Percentiles rank a stretch among this genome's conserved stretches.
Conservation (phyloP, 805 yeast species). For the Yamadazyma nakazawae region DNA sequence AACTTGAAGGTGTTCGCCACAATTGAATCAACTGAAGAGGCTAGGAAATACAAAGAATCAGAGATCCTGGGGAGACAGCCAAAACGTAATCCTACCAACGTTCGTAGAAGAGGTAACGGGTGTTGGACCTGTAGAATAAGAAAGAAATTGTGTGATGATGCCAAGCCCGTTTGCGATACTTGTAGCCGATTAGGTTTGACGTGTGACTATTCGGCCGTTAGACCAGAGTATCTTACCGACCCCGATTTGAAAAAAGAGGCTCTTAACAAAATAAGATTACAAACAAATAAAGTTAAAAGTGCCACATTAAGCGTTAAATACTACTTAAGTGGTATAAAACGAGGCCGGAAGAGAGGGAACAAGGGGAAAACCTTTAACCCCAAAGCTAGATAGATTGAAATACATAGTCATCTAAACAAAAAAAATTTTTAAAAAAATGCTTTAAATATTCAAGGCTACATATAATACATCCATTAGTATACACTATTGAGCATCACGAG, state of each 20-base stretch:
- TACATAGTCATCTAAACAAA: not conserved
- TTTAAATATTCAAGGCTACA: too few species aligned
- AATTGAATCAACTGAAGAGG: not conserved
- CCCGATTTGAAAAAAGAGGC: conserved; percentile 31
- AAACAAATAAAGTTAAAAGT: not conserved
- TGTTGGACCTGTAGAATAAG: conserved; percentile 80
- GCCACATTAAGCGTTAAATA: not conserved
- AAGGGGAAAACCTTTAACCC: not conserved
- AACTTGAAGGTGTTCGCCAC: not conserved
- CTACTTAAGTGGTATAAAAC: not conserved
- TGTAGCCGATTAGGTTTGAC: conserved; percentile 53
- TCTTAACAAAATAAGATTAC: conserved; percentile 5
- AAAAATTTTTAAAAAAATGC: too few species aligned
- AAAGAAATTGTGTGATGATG: conserved; percentile 70
- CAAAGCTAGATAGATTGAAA: too few species aligned
- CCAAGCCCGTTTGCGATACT: conserved; percentile 56
- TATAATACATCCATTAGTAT: not conserved
- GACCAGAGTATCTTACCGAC: conserved; percentile 39
- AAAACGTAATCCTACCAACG: not conserved
- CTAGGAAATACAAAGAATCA: not conserved
- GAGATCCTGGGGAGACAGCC: not conserved
- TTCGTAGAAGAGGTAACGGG: conserved; percentile 30
- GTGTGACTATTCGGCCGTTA: conserved; percentile 40
- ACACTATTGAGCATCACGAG: conserved; percentile 32
- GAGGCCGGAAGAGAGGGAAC: not conserved